Conservation (phyloP, 2,329 filamentous ascomycete species). For the Arachnomyces sp. region DNA sequence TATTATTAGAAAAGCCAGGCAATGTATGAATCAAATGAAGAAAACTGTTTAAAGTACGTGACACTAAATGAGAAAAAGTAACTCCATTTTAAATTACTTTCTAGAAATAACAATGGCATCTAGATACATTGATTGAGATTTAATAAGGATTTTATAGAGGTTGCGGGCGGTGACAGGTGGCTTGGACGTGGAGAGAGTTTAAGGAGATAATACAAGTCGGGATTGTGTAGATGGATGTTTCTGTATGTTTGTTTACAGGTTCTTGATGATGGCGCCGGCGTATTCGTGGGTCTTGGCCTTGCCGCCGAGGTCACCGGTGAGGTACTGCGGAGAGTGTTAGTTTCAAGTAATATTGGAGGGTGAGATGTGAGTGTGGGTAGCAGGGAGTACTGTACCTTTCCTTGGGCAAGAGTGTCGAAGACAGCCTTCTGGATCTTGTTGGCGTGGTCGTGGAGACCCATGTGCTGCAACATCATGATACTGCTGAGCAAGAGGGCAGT, state of each 20-base stretch:
- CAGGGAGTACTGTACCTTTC: conserved; percentile 55
- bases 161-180: conserved; percentile 17
- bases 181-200: too few relatives aligned
- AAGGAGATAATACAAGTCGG: conserved; percentile 28
- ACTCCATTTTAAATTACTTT: conserved; percentile 7
- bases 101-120: conserved; percentile 14
- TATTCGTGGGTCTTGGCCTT: conserved; percentile 95
- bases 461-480: conserved; percentile 99
- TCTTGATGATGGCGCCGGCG: conserved; percentile 78
- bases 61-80: conserved; percentile 5
- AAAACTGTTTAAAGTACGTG: too few relatives aligned
- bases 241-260: conserved; percentile 43
- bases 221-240: conserved; percentile 16
- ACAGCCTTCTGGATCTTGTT: conserved; percentile 85
- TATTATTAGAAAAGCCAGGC: too few relatives aligned
- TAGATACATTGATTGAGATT: conserved; percentile 27
- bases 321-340: conserved; percentile 38
- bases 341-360: conserved; percentile 10
- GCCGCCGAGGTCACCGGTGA: conserved; percentile 93
- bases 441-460: conserved; percentile 81
- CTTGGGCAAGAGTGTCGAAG: conserved; percentile 90
- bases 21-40: too few relatives aligned
- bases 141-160: conserved; percentile 27
- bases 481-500: conserved; percentile 89
- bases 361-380: not conserved